Percentiles rank a stretch among this genome's conserved stretches.
Evolutionary conservation across 768 basidiomycete species (phyloP).

Genomic region (Mrakia frigida): DNA sequence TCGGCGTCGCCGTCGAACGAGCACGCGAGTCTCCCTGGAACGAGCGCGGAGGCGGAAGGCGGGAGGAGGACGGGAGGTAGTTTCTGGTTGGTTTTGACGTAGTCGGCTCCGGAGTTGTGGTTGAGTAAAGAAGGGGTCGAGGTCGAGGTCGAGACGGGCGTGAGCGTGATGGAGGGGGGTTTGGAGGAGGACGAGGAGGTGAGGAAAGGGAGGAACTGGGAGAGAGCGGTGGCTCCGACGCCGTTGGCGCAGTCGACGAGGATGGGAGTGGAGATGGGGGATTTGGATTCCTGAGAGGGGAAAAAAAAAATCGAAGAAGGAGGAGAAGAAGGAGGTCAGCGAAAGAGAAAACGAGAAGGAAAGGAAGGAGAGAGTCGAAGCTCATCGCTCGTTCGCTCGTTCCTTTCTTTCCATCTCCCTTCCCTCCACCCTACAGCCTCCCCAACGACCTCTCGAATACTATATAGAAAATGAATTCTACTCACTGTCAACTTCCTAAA

Average conservation of each 20-base stretch:
- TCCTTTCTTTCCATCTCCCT: not conserved
- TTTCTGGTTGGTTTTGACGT: constrained; percentile 86
- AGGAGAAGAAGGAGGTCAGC: not conserved
- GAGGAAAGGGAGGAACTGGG: constrained; percentile 35
- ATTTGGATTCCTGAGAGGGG: constrained; percentile 39
- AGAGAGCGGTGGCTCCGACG: constrained; percentile 73
- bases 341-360: not conserved
- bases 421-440: not conserved
- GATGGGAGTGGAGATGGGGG: constrained; percentile 52
- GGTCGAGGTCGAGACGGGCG: constrained; percentile 64
- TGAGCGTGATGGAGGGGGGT: constrained; percentile 51
- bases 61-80: constrained; percentile 65
- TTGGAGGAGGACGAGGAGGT: not conserved
- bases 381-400: not conserved
- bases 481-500: constrained; percentile 84
- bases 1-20: constrained; percentile 98
- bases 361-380: not conserved
- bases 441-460: not conserved
- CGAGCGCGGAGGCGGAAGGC: constrained; percentile 5
- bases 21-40: constrained; percentile 67
- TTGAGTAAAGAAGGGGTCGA: constrained; percentile 70
- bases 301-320: not conserved
- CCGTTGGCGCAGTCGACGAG: constrained; percentile 99
- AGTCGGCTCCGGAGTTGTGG: constrained; percentile 87
- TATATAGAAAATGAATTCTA: constrained; percentile 29